Conservation (phyloP, 805 yeast species). For the Pichia phayaonensis region DNA sequence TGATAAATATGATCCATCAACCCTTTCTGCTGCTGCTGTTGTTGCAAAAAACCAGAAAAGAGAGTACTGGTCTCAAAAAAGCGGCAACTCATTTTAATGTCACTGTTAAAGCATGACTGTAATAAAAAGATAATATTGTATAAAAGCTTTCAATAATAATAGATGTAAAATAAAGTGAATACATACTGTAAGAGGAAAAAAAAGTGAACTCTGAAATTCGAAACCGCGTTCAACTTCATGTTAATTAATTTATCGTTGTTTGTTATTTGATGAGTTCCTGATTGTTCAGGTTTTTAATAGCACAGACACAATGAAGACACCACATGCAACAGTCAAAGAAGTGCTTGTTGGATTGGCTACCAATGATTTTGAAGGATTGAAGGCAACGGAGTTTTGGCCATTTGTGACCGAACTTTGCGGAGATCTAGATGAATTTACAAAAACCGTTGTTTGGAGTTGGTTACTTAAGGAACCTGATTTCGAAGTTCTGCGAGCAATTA, state of each 20-base stretch:
- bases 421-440: constrained; percentile 25
- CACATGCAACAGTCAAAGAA: constrained; percentile 29
- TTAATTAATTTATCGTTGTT: neutral
- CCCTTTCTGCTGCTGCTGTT: constrained; percentile 54
- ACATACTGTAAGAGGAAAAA: neutral
- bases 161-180: neutral
- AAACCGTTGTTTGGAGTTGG: constrained; percentile 33
- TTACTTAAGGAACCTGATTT: constrained; percentile 24
- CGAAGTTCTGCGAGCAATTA: constrained; percentile 9
- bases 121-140: neutral
- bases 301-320: constrained; percentile 15
- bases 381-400: constrained; percentile 29
- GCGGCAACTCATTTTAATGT: constrained; percentile 44
- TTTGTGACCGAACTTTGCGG: constrained; percentile 15
- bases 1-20: neutral
- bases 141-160: neutral
- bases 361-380: constrained; percentile 27
- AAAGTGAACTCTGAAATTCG: neutral
- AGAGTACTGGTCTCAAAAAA: constrained; percentile 48
- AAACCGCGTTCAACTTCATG: neutral
- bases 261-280: neutral
- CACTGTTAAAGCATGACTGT: too few species aligned
- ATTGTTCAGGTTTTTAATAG: neutral
- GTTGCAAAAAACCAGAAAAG: constrained; percentile 64
- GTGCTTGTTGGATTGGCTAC: constrained; percentile 31